phyloP scores from a whole-genome alignment of 2,329 filamentous ascomycete species.

The Leptosphaerulina australis region DNA sequence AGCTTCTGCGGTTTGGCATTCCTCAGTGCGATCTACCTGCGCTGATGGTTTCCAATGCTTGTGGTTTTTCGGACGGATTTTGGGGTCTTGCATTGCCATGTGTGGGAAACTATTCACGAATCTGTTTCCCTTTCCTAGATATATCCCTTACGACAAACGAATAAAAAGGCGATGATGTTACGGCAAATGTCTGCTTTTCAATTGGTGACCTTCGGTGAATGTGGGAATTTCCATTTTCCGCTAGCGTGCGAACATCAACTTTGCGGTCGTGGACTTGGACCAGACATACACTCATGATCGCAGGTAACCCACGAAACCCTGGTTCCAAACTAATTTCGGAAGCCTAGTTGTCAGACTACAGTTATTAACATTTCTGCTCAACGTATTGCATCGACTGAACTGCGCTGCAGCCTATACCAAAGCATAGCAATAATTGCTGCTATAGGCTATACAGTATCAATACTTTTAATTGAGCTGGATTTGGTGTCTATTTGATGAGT shows the following conservation, averaged over 20 bases:
- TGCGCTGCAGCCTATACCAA: conserved; percentile 5
- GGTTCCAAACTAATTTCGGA: neutral
- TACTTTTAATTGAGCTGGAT: neutral
- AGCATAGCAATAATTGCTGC: neutral
- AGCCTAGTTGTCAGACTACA: neutral
- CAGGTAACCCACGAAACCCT: neutral
- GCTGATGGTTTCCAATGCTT: conserved; percentile 42
- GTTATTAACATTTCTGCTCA: neutral
- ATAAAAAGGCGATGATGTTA: conserved; percentile 46
- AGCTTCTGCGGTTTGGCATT: conserved; percentile 38
- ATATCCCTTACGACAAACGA: conserved; percentile 46
- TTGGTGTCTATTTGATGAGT: neutral
- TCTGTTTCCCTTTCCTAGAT: conserved; percentile 41
- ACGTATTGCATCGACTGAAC: neutral
- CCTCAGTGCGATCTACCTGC: conserved; percentile 39
- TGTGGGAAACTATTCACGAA: conserved; percentile 46
- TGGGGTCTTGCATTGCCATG: conserved; percentile 49
- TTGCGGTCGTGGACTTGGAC: neutral
- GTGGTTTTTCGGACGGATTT: conserved; percentile 47
- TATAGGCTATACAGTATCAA: conserved; percentile 2
- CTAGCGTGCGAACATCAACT: conserved; percentile 29
- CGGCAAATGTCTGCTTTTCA: conserved; percentile 27
- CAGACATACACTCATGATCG: neutral
- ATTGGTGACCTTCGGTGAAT: conserved; percentile 34
- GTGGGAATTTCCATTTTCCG: conserved; percentile 30